These are phyloP conservation scores for Punica granatum DNA, from an alignment of 345 rosid species.

Conservation along the genomic window DNA sequence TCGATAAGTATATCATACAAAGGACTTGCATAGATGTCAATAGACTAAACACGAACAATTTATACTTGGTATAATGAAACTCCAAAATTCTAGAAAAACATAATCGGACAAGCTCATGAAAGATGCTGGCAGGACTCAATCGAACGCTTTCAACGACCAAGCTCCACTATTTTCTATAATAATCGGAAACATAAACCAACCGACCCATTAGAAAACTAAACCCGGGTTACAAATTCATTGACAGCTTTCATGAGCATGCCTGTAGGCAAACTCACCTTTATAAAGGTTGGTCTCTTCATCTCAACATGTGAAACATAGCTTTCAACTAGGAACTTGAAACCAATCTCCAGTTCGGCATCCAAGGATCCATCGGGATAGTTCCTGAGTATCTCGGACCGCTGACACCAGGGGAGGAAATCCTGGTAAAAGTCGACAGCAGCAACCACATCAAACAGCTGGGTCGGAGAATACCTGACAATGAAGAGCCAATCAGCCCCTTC, in stretches of 20 bases:
- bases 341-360: constrained; percentile 93
- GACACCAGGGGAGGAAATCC: constrained; percentile 96
- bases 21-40: neutral
- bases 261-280: constrained; percentile 44
- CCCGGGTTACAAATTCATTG: neutral
- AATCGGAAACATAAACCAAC: neutral
- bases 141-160: neutral
- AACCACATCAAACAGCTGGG: constrained; percentile 88
- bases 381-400: constrained; percentile 71
- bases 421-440: constrained; percentile 89
- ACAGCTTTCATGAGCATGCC: neutral
- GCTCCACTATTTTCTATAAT: neutral
- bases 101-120: neutral
- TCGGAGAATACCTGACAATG: constrained; percentile 64
- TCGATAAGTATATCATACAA: neutral
- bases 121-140: neutral
- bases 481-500: neutral
- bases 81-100: neutral
- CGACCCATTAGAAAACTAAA: neutral
- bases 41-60: neutral
- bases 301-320: constrained; percentile 86
- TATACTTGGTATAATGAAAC: neutral
- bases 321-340: constrained; percentile 86
- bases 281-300: constrained; percentile 44
- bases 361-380: constrained; percentile 77